Base-by-base conservation (phyloP, 176 grass and related monocot species). In the Carex parvula region DNA sequence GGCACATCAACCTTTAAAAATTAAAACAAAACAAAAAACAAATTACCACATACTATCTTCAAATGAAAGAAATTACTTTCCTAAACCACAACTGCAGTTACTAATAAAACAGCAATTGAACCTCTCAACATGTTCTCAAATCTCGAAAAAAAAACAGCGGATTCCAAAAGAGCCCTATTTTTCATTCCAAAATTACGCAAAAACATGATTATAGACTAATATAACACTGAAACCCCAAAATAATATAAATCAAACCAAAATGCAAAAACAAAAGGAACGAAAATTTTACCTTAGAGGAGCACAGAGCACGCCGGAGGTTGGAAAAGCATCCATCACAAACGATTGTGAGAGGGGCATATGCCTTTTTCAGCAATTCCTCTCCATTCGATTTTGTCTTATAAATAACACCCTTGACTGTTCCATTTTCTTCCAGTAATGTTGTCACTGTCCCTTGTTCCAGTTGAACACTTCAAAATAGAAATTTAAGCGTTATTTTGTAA, bases 271-370 rank as follows among this genome's bases (percentile, higher is more conserved):
- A 26, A 57, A 22, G 39, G 53, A 61, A 82, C 53, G 52, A 11
- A 30, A 87, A 70, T 60, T 63, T 73, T 90, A 99, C 96, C 96
- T 93, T 95, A 63, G 96, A 89, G 52, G 87, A 95, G 68, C 96
- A 99, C 61, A 99, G 96, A 44, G 78, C 58, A 5, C 93, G 96
- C 10, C 96, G 73, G 65, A 99, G 85, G 81, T 99, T 99, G 1
- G 96, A 99, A 83, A 99, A 99, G 77, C 96, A 99, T n/a, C 96
- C 93, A 64, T 99, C 96, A 65, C 96, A 99, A 70, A 99, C 96
- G 83, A 99, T 92, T 5, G 93, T 99, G 46, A 99, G 84, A 76
- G 96, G 93, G 55, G 96, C 93, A 87, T 86, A 85, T 33, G 91
- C 91, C 70, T 92, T 92, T 30, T 85, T 79, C 12, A 54, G 44